A percentile compares a stretch with the other conserved stretches of the same genome.
phyloP scores from a whole-genome alignment of 345 rosid species.

The Ailanthus altissimus region DNA sequence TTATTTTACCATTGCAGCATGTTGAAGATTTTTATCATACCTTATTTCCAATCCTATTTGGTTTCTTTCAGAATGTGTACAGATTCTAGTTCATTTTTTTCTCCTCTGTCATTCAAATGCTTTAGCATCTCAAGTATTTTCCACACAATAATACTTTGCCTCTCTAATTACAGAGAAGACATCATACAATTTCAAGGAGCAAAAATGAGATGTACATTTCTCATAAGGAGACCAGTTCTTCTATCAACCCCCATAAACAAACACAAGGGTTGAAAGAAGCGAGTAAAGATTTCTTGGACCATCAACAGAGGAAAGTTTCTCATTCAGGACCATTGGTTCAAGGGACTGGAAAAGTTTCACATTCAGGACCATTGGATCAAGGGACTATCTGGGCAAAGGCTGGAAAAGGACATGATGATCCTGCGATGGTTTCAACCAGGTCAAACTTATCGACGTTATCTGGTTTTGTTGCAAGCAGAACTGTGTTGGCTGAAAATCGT shows the following conservation, averaged over 20 bases:
- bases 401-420: constrained; percentile 37
- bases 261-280: constrained; percentile 36
- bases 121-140: background rate
- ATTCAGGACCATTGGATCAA: constrained; percentile 60
- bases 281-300: constrained; percentile 38
- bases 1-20: background rate
- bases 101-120: background rate
- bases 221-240: constrained; percentile 40
- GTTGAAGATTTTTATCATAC: background rate
- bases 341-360: constrained; percentile 38
- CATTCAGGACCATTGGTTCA: constrained; percentile 62
- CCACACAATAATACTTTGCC: background rate
- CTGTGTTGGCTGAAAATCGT: constrained; percentile 35
- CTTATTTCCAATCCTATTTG: background rate
- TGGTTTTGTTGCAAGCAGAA: constrained; percentile 50
- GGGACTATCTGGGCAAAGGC: constrained; percentile 38
- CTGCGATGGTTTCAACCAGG: constrained; percentile 25
- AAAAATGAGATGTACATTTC: constrained; percentile 36
- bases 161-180: constrained; percentile 41
- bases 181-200: constrained; percentile 30
- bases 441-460: constrained; percentile 47
- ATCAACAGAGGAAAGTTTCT: constrained; percentile 43
- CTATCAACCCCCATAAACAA: constrained; percentile 41
- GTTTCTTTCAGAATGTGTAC: background rate
- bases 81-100: background rate